Percentiles rank a stretch among this genome's conserved stretches.
phyloP scores from a whole-genome alignment of 345 rosid genomes.

The Heritiera fomes region DNA sequence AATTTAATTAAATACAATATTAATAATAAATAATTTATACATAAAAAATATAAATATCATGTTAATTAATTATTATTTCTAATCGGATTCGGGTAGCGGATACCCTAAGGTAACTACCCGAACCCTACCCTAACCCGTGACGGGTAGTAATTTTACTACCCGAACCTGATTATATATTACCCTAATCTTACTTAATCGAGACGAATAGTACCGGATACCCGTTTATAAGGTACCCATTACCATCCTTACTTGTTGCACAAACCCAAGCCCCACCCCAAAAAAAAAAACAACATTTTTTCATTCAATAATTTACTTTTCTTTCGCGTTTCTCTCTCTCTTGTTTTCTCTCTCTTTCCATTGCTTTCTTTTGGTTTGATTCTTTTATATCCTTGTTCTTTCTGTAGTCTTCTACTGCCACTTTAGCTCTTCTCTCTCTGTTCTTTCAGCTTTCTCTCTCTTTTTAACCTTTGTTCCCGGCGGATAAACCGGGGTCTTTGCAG shows the following conservation, averaged over 20 bases:
- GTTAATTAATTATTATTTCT: no score
- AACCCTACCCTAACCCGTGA: no score
- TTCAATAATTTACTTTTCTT: constrained; percentile 11
- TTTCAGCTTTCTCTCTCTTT: constrained; percentile 12
- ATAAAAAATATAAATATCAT: no score
- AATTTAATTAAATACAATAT: no score
- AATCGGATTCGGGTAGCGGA: no score
- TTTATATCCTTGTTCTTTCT: constrained; percentile 16
- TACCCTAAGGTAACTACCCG: no score
- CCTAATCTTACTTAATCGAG: no score
- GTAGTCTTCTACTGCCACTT: constrained; percentile 21
- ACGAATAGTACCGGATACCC: no score
- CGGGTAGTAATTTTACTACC: no score
- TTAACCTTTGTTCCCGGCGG: constrained; percentile 22
- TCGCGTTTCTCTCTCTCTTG: background rate
- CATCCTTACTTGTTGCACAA: background rate
- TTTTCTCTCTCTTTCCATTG: background rate
- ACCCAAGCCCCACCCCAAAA: background rate
- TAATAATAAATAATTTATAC: no score
- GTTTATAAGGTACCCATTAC: no score
- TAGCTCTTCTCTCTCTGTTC: background rate
- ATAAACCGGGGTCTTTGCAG: constrained; percentile 24
- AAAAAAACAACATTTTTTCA: background rate
- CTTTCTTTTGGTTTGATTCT: constrained; percentile 3
- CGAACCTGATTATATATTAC: no score